Evolutionary conservation across 1,284 basidiomycete species (phyloP), one percentile per base, ranked within the genome.

Genomic region (Ceratobasidium sp.): DNA sequence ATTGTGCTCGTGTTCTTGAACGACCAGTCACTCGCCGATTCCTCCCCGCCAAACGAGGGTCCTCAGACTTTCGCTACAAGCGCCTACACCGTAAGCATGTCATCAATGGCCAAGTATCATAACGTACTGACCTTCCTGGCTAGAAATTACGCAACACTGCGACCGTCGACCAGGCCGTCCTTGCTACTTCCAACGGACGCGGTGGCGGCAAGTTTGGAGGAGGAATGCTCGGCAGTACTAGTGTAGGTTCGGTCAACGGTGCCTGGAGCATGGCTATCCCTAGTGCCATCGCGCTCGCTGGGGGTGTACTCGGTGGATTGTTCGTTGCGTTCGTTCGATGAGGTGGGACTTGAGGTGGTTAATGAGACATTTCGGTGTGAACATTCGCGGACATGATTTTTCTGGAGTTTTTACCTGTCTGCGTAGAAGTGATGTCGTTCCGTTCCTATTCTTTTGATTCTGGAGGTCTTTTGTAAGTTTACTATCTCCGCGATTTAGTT

Each of bases 1-100:
- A 86, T 87, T 70, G 91, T 89, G 4, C 82, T 93, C 63, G 89
- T 93, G 25, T 92, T 90, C 83, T 81, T 93, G 60, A 83, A 81
- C n/a, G 79, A 83, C 44, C 78, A 79, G 7, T 83, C 85, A 1
- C 75, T 84, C 72, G 75, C 77, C 1, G 82, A 83, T 51, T 80
- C 82, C 0, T 78, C 79, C 4, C 79, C 81, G 0, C 79, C 80
- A 0, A 72, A 63, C 2, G 72, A 46, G 38, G 69, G 73, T 14
- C 56, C 72, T 23, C 63, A 73, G 61, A 73, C 72, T 25, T 69
- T 73, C 28, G 70, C 73, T 14, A 78, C 76, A 6, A 77, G 80
- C 7, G 81, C 84, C 0, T 77, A 79, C 72, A 90, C 88, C 25
- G 91, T 86, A 77, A 76, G 84, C 14, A 92, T 21, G 89, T 49